Base-by-base conservation (phyloP, 208 protist species). In the Angomonas ambiguus region DNA sequence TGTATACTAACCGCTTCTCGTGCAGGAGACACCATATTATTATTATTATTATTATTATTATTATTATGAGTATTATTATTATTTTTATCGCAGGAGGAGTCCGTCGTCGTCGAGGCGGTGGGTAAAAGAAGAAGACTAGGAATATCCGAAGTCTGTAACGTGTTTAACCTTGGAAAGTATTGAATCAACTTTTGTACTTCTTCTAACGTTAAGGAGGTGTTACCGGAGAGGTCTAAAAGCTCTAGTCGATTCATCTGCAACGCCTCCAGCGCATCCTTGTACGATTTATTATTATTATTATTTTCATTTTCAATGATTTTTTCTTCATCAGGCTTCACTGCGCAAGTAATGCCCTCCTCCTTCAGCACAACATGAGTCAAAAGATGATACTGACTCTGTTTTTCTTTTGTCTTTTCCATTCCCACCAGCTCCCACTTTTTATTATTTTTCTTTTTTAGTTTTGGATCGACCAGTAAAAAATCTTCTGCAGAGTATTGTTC, bases 381-480 rank as follows among this genome's bases (percentile, higher is more conserved):
- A 0, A 61, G 51, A 60, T 85, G 65, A 66, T 88, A 87, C 22
- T 76, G 66, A 18, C 71, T 72, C 70, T 96, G 90, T 61, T 79
- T 75, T 51, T 38, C 35, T 6, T 83, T 74, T 0, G 85, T 82
- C 59, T 89, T 71, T 45, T 91, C 85, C 71, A 89, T 90, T 22
- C 90, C 90, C 0, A 96, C 85, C 51, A 96, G 79, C 41, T 88
- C 81, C 90, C 90, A 96, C 51, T 76, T 89, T 28, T 87, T 86
- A 65, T 87, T 83, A 18, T 66, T 25, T 4, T 25, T 38, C 3
- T 22, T 16, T 22, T 53, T 66, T 33, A 66, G 62, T 2, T 27
- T 49, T 33, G 25, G 67, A 24, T 72, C 72, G 18, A 74, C 81
- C 18, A 92, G 79, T 13, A 88, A 68, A 65, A 92, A 85, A 6